Percentiles rank a stretch among this genome's conserved stretches.
phyloP scores from a whole-genome alignment of 805 yeast species.

The Nakazawaea laoshanensis region DNA sequence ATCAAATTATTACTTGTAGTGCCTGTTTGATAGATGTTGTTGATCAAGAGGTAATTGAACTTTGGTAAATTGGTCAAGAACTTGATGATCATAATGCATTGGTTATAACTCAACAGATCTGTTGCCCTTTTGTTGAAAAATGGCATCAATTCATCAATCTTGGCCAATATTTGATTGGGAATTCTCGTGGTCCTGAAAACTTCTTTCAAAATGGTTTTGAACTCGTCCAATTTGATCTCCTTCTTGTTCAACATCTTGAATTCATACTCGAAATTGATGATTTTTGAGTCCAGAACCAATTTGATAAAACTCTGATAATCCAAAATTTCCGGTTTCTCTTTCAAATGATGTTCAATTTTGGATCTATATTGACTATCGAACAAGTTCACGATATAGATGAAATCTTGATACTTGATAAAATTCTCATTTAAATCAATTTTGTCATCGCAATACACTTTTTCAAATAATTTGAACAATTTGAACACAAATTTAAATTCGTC shows the following conservation, averaged over 20 bases:
- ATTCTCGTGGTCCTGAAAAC: constrained; percentile 18
- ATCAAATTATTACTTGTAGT: constrained; percentile 10
- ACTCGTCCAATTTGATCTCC: constrained; percentile 14
- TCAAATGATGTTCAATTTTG: constrained; percentile 9
- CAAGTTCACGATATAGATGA: constrained; percentile 13
- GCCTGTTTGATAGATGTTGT: constrained; percentile 17
- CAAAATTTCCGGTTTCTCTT: constrained; percentile 6
- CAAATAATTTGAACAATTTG: constrained; percentile 44
- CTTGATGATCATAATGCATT: constrained; percentile 38
- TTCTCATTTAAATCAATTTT: constrained; percentile 8
- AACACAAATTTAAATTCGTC: constrained; percentile 44
- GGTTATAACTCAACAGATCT: constrained; percentile 36
- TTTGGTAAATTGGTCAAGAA: constrained; percentile 28
- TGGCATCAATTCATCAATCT: constrained; percentile 45
- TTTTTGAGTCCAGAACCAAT: constrained; percentile 18
- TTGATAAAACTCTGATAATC: constrained; percentile 14
- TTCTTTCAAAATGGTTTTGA: constrained; percentile 15
- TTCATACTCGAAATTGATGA: constrained; percentile 17
- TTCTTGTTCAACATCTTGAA: constrained; percentile 11
- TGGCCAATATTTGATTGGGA: constrained; percentile 47
- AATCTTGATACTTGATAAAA: constrained; percentile 13
- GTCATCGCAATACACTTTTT: constrained; percentile 18
- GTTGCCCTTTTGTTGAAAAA: constrained; percentile 14
- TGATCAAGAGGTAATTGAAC: constrained; percentile 18
- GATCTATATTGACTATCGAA: constrained; percentile 10